Base-by-base conservation (phyloP, 2,329 filamentous ascomycete genomes). In the Xylariaceae sp. region DNA sequence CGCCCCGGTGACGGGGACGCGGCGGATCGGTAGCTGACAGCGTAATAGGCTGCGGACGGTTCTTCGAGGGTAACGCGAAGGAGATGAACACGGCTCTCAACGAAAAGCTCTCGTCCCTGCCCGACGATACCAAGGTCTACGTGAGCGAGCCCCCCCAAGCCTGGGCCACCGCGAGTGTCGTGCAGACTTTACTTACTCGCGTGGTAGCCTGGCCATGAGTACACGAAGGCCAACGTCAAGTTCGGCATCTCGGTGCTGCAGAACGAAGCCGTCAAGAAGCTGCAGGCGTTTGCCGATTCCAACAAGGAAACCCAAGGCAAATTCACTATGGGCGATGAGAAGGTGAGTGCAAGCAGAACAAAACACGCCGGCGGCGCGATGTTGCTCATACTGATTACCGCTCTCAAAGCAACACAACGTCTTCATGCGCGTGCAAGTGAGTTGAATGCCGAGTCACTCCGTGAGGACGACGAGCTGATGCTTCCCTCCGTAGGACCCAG, bases 41-140 rank as follows among this genome's bases (percentile, higher is more conserved):
- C 29, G 16, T 24, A 16, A 8, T 29, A 87, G 87, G 92, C 19
- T 98, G 92, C 55, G 92, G 92, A 23, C 80, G 83, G 37, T 98
- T 98, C 68, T 98, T 98, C 53, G 92, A 98, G 60, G 92, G 92
- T 13, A 87, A 71, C 8, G 78, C 88, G 1, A 72, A 75, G 38
- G 83, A 98, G 66, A 98, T 98, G 92, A 74, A 98, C 64, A 83
- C 77, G 49, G 90, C 92, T 1, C 61, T 98, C 51, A 98, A 98
- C 60, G 77, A 86, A 61, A 85, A 80, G 0, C 72, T 98, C 28
- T 85, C 76, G 3, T 63, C 75, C 5, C 64, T 98, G 36, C 90
- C 92, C 0, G 82, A 94, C 47, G 88, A 96, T 50, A 96, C 92
- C 1, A 82, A 82, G 44, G 86, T 98, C 44, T 98, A 86, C 56